A percentile compares a stretch with the other conserved stretches of the same genome.
Evolutionary conservation across 106 monocot species (phyloP).

Genomic region (Allium fistulosum): DNA sequence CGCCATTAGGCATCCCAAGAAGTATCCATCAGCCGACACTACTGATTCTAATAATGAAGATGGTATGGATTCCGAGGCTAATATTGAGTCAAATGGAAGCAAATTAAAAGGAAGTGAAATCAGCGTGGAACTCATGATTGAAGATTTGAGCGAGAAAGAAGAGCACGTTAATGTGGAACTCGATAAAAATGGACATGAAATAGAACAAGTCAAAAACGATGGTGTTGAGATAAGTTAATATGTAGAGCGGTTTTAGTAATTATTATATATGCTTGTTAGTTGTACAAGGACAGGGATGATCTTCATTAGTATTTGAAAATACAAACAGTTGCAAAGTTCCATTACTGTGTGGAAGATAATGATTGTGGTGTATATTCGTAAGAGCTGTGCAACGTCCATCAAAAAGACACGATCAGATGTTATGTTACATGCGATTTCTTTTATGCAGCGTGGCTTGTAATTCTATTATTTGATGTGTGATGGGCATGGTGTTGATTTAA

Average conservation of each 20-base stretch:
- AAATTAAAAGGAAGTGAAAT: background rate
- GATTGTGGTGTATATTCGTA: no score
- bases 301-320: no score
- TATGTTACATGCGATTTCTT: no score
- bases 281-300: background rate
- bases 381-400: no score
- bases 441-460: no score
- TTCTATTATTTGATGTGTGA: no score
- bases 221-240: background rate
- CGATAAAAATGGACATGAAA: background rate
- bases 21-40: constrained; percentile 21
- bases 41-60: background rate
- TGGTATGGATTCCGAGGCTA: background rate
- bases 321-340: no score
- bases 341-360: no score
- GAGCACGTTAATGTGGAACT: background rate
- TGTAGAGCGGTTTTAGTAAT: no score
- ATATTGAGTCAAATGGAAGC: background rate
- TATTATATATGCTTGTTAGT: background rate
- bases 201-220: background rate
- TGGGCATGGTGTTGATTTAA: no score
- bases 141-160: background rate
- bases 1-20: constrained; percentile 75
- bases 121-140: background rate
- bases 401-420: no score